Evolutionary conservation across 1,139 yeast genomes (phyloP), one percentile per base, ranked within the genome.

Genomic region (Candida tropicalis): DNA sequence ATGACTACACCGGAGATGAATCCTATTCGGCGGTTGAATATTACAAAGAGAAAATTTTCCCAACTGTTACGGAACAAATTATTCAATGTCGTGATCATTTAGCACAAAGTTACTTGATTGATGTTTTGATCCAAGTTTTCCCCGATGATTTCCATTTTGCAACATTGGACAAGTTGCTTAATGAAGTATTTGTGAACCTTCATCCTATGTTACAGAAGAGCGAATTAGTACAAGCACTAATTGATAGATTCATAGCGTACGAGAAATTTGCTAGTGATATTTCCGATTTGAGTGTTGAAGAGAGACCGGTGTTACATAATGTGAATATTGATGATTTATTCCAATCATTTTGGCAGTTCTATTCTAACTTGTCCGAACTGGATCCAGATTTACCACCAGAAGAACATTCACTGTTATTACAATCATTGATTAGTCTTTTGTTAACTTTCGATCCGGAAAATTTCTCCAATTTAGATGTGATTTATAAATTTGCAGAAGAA

Each of bases 101-200:
- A 50, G 97, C 99, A 3, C 99, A 93, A 63, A 89, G 84, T 55
- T 95, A 93, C 59, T 68, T 93, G 45, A 71, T 91, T 44, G 99
- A 95, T 58, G 97, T 91, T 10, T 75, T 82, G 45, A 86, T 91
- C 44, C 98, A 91, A 60, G 95, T 91, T 2, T 93, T 95, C 66
- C 97, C 99, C 0, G 97, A 89, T 55, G 88, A 87, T 50, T 91
- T 86, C 64, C 99, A 93, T 58, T 70, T 90, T 49, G 76, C 77
- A 22, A 88, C 98, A 0, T 70, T 93, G 52, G 81, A 82, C 42
- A 68, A 71, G 31, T 79, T 89, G 50, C 73, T 93, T 52, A 78
- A 77, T 38, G 78, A 87, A 2, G 81, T 90, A 0, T 74, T 85
- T 46, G 70, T 80, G 40, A 63, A 66, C 43, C 71, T 93, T 50